These are phyloP conservation scores for Kokia cookei DNA, from an alignment of 441 rosid genomes.

Conservation along the genomic window DNA sequence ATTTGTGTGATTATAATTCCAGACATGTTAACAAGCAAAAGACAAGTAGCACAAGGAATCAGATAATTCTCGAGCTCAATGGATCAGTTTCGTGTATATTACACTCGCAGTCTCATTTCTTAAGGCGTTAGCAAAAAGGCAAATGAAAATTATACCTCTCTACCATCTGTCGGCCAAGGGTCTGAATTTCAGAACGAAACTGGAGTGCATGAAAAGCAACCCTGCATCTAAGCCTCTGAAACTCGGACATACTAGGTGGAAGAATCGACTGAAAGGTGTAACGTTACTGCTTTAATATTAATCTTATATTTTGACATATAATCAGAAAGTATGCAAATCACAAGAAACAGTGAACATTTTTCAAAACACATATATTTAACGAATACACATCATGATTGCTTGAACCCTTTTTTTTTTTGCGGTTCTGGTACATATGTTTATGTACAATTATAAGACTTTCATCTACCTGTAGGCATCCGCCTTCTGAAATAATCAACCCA, in stretches of 20 bases:
- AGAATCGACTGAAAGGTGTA: slow-evolving; percentile 64
- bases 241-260: slow-evolving; percentile 75
- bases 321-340: not conserved
- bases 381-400: not conserved
- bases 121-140: slow-evolving; percentile 5
- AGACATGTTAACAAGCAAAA: not conserved
- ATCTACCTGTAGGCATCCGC: slow-evolving; percentile 93
- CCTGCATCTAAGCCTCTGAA: slow-evolving; percentile 94
- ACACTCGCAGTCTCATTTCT: not conserved
- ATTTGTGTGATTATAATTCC: not conserved
- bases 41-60: not conserved
- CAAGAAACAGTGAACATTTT: not conserved
- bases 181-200: slow-evolving; percentile 78
- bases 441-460: slow-evolving; percentile 5
- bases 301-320: not conserved
- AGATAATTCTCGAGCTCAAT: not conserved
- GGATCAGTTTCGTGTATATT: not conserved
- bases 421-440: not conserved
- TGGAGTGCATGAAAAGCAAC: slow-evolving; percentile 96
- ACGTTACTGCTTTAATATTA: slow-evolving; percentile 4
- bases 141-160: slow-evolving; percentile 51
- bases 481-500: slow-evolving; percentile 71
- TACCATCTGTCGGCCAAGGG: slow-evolving; percentile 71
- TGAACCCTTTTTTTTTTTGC: not conserved
- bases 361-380: not conserved